These are phyloP conservation scores for Talaromyces islandicus DNA, from an alignment of 2,329 filamentous ascomycete genomes.

Conservation along the genomic window DNA sequence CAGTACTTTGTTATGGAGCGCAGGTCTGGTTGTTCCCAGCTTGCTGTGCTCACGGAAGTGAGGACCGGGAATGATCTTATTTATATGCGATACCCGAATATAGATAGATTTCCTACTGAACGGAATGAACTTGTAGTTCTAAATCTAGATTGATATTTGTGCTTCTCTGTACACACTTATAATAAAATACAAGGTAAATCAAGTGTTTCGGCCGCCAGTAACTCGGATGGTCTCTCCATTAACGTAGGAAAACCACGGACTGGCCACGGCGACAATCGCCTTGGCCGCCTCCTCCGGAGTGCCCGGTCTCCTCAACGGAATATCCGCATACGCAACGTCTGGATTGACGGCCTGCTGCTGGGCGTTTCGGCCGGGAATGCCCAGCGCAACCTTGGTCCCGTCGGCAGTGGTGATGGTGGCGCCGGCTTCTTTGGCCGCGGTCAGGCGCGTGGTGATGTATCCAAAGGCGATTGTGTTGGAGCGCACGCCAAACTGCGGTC, in stretches of 20 bases:
- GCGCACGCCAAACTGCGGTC: slow-evolving; percentile 72
- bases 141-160: background rate
- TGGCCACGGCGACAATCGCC: slow-evolving; percentile 70
- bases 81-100: background rate
- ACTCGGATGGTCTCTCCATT: slow-evolving; percentile 82
- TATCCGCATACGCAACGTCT: slow-evolving; percentile 56
- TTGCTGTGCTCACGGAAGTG: background rate
- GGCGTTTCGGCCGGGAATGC: slow-evolving; percentile 52
- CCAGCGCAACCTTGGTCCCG: slow-evolving; percentile 67
- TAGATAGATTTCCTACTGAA: background rate
- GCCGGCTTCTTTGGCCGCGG: slow-evolving; percentile 76
- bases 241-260: slow-evolving; percentile 78
- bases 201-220: slow-evolving; percentile 66
- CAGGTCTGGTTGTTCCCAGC: slow-evolving; percentile 4
- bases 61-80: background rate
- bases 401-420: slow-evolving; percentile 71
- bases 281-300: slow-evolving; percentile 75
- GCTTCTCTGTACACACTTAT: background rate
- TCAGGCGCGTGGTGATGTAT: slow-evolving; percentile 71
- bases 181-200: slow-evolving; percentile 15
- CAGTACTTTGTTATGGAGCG: slow-evolving; percentile 1
- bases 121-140: background rate
- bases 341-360: slow-evolving; percentile 33
- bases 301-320: slow-evolving; percentile 70
- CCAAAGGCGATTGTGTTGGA: slow-evolving; percentile 83